A percentile compares a stretch with the other conserved stretches of the same genome.
Conservation (phyloP, 1,139 yeast species). For the Saccharomyces hybrid region DNA sequence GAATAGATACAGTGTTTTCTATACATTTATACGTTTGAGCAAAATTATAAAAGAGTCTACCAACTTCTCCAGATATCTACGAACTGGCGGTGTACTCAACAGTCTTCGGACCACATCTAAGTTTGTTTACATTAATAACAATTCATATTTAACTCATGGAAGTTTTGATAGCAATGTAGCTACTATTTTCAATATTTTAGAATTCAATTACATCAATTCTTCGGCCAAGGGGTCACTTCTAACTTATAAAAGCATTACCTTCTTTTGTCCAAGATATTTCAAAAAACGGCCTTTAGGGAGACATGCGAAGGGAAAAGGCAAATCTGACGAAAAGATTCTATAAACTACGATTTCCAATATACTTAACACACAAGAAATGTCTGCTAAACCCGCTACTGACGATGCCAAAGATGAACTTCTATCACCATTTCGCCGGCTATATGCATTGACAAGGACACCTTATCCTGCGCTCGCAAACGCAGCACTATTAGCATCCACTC, state of each 20-base stretch:
- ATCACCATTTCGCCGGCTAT: slow-evolving; percentile 21
- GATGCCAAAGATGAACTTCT: slow-evolving; percentile 4
- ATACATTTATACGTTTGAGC: background rate
- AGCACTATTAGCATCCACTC: slow-evolving; percentile 39
- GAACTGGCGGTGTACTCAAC: background rate
- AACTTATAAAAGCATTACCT: background rate
- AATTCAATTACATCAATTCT: background rate
- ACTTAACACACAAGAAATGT: background rate
- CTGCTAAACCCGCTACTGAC: background rate
- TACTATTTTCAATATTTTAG: background rate
- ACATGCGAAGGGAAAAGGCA: background rate
- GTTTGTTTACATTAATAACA: background rate
- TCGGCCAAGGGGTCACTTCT: background rate
- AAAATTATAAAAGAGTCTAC: background rate
- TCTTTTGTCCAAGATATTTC: background rate
- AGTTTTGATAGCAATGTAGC: background rate
- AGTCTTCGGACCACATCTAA: background rate
- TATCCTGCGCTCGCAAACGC: slow-evolving; percentile 47
- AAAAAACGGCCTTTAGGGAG: background rate
- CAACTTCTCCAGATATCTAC: background rate
- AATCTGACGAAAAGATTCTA: background rate
- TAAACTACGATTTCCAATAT: background rate
- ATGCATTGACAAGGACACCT: slow-evolving; percentile 42
- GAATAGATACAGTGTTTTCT: background rate
- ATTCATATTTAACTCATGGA: background rate